A percentile compares a stretch with the other conserved stretches of the same genome.
phyloP scores from a whole-genome alignment of 1,284 basidiomycete genomes.

The Lignosus rhinocerotis region DNA sequence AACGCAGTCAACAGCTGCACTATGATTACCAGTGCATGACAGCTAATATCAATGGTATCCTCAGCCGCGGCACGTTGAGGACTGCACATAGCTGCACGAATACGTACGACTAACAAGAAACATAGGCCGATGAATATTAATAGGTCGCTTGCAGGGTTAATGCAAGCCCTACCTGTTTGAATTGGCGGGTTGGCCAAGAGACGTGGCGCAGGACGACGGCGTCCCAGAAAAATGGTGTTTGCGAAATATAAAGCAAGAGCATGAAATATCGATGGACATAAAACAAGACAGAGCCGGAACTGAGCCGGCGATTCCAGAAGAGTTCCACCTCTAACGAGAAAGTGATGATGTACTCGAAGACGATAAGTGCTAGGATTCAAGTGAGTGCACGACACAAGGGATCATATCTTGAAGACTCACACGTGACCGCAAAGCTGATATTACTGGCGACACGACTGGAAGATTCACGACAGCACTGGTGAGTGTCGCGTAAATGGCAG shows the following conservation, averaged over 20 bases:
- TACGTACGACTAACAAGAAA: background rate
- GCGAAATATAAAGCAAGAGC: background rate
- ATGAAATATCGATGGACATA: background rate
- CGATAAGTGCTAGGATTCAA: background rate
- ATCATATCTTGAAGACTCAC: no score
- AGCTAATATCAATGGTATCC: no score
- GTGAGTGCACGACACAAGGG: no score
- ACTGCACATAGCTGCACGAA: background rate
- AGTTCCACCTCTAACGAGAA: background rate
- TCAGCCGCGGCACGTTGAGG: background rate
- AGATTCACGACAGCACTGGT: no score
- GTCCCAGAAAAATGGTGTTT: background rate
- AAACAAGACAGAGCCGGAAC: background rate
- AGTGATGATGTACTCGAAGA: background rate
- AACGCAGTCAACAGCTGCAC: background rate
- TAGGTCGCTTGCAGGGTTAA: background rate
- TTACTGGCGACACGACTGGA: no score
- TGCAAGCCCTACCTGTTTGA: no score
- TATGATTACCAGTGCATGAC: no score
- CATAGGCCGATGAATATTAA: background rate
- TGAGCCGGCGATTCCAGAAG: background rate
- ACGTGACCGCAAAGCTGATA: no score
- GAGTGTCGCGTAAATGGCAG: no score
- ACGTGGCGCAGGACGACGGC: background rate
- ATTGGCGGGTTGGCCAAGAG: background rate